Evolutionary conservation across 495 filamentous ascomycete genomes (phyloP), one percentile per base, ranked within the genome.

Genomic region (Aspergillus conjunctus): DNA sequence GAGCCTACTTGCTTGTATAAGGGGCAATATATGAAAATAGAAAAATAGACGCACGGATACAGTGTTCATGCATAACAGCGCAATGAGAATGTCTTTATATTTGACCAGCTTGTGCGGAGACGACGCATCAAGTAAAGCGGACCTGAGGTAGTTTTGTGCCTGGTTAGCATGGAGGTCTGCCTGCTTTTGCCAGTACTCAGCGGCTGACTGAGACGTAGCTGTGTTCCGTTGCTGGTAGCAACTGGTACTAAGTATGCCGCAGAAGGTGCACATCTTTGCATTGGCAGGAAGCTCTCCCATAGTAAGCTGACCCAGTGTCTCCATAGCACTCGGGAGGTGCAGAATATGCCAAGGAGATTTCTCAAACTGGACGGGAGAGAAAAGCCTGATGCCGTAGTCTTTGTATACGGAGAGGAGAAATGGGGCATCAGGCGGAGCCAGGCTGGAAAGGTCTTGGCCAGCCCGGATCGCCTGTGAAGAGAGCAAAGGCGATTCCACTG

Each of bases 81-180:
- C 70, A 58, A 73, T 69, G n/a, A 73, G 48, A 8, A 65, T 67
- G 4, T 67, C 63, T 39, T 70, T 73, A 51, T 72, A 72, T 52
- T 70, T 72, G 14, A 60, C 64, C n/a, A 57, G 62, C 50, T 65
- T 62, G 0, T 64, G 30, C 49, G 58, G 63, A 21, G 54, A 33
- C n/a, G 48, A 63, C 17, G 62, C 64, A 43, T 73, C 61, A 2
- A 60, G 39, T 21, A 67, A 50, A 0, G 65, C 65, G n/a, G 61
- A 34, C 33, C 62, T 60, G 2, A 70, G 53, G 37, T 70, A 66
- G 12, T 43, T 51, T 10, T 51, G 34, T n/a, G 64, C 68, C 51
- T 66, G 48, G 1, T 61, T 17, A 14, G 49, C 31, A 48, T 60
- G 56, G n/a, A 7, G 11, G 18, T 60, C 41, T 11, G 46, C 12